Evolutionary conservation across 192 early-diverging fungal species (phyloP).

Genomic region (Chytriomyces sp.): DNA sequence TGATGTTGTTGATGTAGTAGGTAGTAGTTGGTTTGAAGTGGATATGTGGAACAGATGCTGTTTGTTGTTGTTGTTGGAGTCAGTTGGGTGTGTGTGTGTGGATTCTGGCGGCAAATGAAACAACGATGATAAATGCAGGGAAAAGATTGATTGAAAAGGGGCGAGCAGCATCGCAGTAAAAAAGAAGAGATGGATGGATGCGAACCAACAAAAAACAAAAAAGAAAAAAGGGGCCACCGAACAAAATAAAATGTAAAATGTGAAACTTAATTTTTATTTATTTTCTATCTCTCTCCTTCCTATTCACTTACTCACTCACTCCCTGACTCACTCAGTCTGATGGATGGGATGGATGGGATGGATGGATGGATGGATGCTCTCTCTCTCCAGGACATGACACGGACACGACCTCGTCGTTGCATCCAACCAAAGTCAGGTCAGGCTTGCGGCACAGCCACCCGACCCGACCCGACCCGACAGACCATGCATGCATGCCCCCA

Average conservation of each 20-base stretch:
- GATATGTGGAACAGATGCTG: not conserved
- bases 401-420: no score
- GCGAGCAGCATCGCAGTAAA: not conserved
- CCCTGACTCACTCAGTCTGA: no score
- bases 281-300: no score
- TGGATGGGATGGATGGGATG: no score
- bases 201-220: no score
- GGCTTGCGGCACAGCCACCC: no score
- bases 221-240: not conserved
- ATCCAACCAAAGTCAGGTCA: no score
- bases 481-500: no score
- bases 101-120: not conserved
- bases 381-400: no score
- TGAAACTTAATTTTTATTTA: not conserved
- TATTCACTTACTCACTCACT: no score
- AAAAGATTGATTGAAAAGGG: not conserved
- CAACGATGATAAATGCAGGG: not conserved
- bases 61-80: not conserved
- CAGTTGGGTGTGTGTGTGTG: not conserved
- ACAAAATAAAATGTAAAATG: not conserved
- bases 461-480: no score
- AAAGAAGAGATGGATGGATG: not conserved
- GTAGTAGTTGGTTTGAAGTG: not conserved
- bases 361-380: no score
- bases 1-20: not conserved